phyloP scores from a whole-genome alignment of 2,329 filamentous ascomycete species.

The Verticillium tricorpus region DNA sequence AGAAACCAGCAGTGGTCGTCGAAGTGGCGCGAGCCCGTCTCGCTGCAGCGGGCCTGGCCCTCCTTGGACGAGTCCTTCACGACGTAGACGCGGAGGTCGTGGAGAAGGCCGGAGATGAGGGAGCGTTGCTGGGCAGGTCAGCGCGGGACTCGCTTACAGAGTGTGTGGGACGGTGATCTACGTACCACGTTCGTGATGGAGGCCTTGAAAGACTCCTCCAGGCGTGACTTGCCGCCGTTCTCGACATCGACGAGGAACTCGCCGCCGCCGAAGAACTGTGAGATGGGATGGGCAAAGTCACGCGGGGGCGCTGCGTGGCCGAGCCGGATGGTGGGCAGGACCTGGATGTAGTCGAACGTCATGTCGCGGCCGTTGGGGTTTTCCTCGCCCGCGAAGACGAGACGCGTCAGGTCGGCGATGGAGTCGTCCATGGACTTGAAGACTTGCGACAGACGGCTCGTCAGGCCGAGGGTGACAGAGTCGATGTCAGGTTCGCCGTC shows the following conservation, averaged over 20 bases:
- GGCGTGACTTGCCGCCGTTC: not conserved
- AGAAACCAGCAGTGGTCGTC: not conserved
- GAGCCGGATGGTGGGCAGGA: not conserved
- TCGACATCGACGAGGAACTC: not conserved
- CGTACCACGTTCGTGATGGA: not conserved
- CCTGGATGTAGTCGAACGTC: not conserved
- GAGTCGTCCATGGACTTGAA: not conserved
- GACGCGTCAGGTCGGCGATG: not conserved
- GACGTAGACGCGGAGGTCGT: conserved; percentile 2
- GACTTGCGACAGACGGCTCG: not conserved
- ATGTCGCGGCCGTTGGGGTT: not conserved
- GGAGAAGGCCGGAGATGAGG: not conserved
- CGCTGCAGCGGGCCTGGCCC: not conserved
- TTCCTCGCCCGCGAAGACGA: not conserved
- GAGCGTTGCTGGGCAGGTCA: not conserved
- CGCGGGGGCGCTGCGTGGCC: not conserved
- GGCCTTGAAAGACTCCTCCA: not conserved
- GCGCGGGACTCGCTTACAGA: not conserved
- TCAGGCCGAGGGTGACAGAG: not conserved
- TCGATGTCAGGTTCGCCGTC: not conserved
- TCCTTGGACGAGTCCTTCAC: not conserved
- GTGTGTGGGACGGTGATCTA: not conserved
- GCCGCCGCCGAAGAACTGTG: not conserved
- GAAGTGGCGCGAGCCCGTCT: not conserved
- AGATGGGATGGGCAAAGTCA: not conserved